Evolutionary conservation across 2,329 filamentous ascomycete species (phyloP).

Genomic region (Arachnomyces sp.): DNA sequence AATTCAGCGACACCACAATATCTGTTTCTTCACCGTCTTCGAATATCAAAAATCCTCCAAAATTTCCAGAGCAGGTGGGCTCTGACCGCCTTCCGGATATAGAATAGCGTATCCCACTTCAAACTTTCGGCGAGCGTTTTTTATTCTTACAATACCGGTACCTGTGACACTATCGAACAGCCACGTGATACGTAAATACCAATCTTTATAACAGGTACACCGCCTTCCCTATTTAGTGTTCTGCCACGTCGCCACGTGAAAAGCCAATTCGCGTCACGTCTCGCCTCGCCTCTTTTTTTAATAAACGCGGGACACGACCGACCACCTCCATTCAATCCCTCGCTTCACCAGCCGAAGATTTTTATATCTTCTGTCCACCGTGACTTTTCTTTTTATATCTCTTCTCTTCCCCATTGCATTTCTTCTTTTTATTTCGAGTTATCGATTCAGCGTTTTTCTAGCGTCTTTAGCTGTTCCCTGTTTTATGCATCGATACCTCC

Average conservation of each 20-base stretch:
- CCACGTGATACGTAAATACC: too few species aligned
- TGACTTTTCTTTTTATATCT: slow-evolving; percentile 4
- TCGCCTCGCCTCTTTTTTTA: neutral
- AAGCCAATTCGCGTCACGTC: too few species aligned
- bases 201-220: too few species aligned
- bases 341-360: neutral
- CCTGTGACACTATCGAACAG: too few species aligned
- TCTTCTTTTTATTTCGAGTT: neutral
- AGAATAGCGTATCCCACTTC: neutral
- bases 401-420: neutral
- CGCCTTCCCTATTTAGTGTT: too few species aligned
- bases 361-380: slow-evolving; percentile 4
- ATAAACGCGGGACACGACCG: too few species aligned
- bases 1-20: neutral
- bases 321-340: slow-evolving; percentile 3
- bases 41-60: slow-evolving; percentile 5
- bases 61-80: slow-evolving; percentile 5
- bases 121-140: neutral
- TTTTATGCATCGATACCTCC: slow-evolving; percentile 1
- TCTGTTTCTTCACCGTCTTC: neutral
- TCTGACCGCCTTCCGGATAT: slow-evolving; percentile 3
- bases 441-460: slow-evolving; percentile 3
- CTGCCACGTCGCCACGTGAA: too few species aligned
- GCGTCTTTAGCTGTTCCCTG: neutral
- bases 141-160: too few species aligned